Evolutionary conservation across 2,329 filamentous ascomycete genomes (phyloP), one percentile per base, ranked within the genome.

Genomic region (Diplocarpon mali): DNA sequence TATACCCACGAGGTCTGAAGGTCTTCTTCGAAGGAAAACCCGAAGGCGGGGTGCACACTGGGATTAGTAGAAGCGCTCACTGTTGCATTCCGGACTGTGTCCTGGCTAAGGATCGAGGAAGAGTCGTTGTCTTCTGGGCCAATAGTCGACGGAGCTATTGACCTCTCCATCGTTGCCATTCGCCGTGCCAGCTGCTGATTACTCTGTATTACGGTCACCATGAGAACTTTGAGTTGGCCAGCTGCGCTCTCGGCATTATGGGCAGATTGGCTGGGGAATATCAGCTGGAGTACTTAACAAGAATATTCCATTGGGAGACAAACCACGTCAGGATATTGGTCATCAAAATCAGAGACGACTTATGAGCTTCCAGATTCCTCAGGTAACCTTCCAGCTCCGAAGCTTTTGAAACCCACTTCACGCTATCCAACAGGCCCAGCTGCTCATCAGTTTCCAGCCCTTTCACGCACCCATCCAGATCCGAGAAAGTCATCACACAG

Each of bases 371-470:
- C n/a, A 49, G 34, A 11, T 41, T 44, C 17, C 38, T 15, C 30
- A 38, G 28, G 29, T 45, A 38, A 24, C 40, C 36, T 14, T 43
- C 37, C 32, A 50, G 20, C 15, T 42, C 42, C 8, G 27, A 12
- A n/a, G 38, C 17, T 34, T 39, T 48, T 2, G 45, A 39, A n/a
- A 16, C 31, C 50, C 42, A 48, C 30, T 32, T 27, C 27, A 95
- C 74, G 15, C 87, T 94, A 59, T 53, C 88, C 89, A 49, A 95
- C 89, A 36, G 14, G 34, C 34, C 34, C 13, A 36, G 13, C 13
- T 36, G 14, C 14, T 36, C 34, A 17, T 47, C 41, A 8, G 40
- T 31, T 5, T 35, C 39, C 16, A 49, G 35, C 5, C 30, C 15
- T 28, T 30, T 27, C 2, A 49, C 43, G n/a, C 42, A 43, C 1